phyloP scores from a whole-genome alignment of 2,329 filamentous ascomycete genomes.

The Thermothelomyces thermophilus region DNA sequence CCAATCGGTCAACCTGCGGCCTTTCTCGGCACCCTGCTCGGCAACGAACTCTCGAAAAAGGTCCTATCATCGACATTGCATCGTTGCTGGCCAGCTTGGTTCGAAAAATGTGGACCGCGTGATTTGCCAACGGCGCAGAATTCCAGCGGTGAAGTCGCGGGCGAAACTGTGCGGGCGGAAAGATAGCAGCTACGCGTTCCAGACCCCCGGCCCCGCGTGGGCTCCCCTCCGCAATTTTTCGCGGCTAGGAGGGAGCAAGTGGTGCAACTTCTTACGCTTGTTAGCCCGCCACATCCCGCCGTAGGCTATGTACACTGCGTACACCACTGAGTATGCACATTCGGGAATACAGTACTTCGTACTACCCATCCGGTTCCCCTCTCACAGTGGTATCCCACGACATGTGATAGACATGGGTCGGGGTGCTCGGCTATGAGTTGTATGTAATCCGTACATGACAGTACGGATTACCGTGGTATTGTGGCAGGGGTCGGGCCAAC shows the following conservation, averaged over 20 bases:
- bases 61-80: neutral
- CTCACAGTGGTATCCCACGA: no score
- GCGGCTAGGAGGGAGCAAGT: constrained; percentile 1
- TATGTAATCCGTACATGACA: no score
- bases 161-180: neutral
- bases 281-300: no score
- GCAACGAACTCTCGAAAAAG: neutral
- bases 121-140: neutral
- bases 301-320: no score
- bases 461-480: constrained; percentile 7
- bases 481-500: neutral
- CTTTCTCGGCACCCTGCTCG: constrained; percentile 5
- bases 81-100: neutral
- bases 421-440: constrained; percentile 2
- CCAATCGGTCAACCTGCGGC: constrained; percentile 5
- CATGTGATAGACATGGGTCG: constrained; percentile 13
- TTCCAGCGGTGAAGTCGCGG: no score
- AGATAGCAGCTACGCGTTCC: constrained; percentile 11
- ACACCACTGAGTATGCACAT: no score
- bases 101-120: neutral
- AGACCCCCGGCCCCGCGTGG: constrained; percentile 8
- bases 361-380: no score
- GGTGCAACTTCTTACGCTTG: no score
- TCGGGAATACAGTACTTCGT: no score
- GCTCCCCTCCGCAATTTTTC: constrained; percentile 20